A percentile compares a stretch with the other conserved stretches of the same genome.
Evolutionary conservation across 306 rosid genomes (phyloP).

Genomic region (Echinosophora koreensis): DNA sequence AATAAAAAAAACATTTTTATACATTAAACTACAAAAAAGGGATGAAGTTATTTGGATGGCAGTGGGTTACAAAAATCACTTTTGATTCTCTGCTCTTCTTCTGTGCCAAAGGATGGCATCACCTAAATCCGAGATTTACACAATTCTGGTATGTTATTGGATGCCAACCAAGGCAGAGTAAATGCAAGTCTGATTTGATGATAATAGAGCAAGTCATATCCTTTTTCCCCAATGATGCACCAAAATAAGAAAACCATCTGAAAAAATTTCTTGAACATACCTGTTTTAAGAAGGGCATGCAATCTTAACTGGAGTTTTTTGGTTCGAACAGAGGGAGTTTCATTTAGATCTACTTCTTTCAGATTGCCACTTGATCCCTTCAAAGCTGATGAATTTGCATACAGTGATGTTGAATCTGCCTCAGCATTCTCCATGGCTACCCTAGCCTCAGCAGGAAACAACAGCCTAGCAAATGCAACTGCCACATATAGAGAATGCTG

Average conservation of each 20-base stretch:
- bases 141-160: neutral
- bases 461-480: slow-evolving; percentile 79
- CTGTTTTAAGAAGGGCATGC: slow-evolving; percentile 71
- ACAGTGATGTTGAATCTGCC: slow-evolving; percentile 54
- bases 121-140: too few relatives aligned
- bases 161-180: slow-evolving; percentile 24
- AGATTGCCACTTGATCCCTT: slow-evolving; percentile 57
- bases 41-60: too few relatives aligned
- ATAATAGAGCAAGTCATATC: slow-evolving; percentile 13
- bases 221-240: neutral
- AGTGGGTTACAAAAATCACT: too few relatives aligned
- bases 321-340: slow-evolving; percentile 67
- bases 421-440: slow-evolving; percentile 84
- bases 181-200: slow-evolving; percentile 14
- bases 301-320: slow-evolving; percentile 69
- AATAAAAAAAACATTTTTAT: too few relatives aligned
- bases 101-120: too few relatives aligned
- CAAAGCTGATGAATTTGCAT: slow-evolving; percentile 40
- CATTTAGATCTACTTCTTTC: slow-evolving; percentile 83
- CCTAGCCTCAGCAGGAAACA: slow-evolving; percentile 90
- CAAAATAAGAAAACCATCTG: slow-evolving; percentile 13
- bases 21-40: too few relatives aligned
- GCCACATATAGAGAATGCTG: slow-evolving; percentile 48
- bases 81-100: too few relatives aligned
- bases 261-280: slow-evolving; percentile 50